These are phyloP conservation scores for Chernovozyma sophiae-reginae DNA, from an alignment of 1,139 yeast species.

Conservation along the genomic window DNA sequence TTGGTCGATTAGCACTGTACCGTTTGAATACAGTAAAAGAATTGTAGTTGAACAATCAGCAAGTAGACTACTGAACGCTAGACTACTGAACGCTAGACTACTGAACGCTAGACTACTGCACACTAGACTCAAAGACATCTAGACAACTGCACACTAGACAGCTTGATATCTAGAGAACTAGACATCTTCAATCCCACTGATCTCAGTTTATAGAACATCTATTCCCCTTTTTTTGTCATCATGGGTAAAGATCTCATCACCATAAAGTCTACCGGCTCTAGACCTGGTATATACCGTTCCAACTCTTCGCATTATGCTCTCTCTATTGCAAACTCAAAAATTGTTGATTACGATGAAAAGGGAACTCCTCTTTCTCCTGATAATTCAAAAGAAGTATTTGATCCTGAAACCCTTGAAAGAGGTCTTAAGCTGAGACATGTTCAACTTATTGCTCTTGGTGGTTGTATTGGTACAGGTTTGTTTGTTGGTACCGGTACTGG, in stretches of 20 bases:
- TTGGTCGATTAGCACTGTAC: neutral
- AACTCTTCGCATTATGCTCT: slow-evolving; percentile 11
- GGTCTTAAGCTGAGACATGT: slow-evolving; percentile 38
- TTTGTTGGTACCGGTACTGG: slow-evolving; percentile 48
- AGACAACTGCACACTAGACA: too few relatives aligned
- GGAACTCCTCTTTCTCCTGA: slow-evolving; percentile 24
- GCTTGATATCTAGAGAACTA: too few relatives aligned
- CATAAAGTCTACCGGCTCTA: slow-evolving; percentile 6
- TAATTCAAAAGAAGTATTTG: slow-evolving; percentile 18
- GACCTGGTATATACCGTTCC: slow-evolving; percentile 7
- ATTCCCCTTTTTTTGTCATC: neutral
- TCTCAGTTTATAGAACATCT: neutral
- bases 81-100: too few relatives aligned
- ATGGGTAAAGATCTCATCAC: slow-evolving; percentile 5
- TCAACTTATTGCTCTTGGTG: slow-evolving; percentile 36
- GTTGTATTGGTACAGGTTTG: slow-evolving; percentile 41
- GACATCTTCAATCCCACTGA: too few relatives aligned
- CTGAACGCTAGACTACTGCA: too few relatives aligned
- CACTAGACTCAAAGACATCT: neutral
- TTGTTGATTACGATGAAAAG: slow-evolving; percentile 27
- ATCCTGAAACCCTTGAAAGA: slow-evolving; percentile 23
- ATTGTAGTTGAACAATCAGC: too few relatives aligned
- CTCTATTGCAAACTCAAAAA: slow-evolving; percentile 30
- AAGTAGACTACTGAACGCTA: too few relatives aligned
- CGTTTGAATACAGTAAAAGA: too few relatives aligned